phyloP scores from a whole-genome alignment of 352 stramenopile genomes.

The Globisporangium irregulare region DNA sequence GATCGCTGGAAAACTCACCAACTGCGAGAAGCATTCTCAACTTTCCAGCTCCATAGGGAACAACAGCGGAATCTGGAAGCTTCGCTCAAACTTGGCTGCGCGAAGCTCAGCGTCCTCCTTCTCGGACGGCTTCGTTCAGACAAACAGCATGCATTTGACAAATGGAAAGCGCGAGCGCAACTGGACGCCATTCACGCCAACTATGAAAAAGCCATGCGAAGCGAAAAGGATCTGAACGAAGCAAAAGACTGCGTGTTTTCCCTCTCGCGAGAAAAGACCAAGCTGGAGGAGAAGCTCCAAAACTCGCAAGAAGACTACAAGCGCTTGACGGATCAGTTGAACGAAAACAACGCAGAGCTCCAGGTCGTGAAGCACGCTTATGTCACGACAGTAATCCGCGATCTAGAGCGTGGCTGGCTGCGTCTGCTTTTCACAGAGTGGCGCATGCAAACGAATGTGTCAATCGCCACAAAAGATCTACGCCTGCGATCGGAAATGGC shows the following conservation, averaged over 20 bases:
- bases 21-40: conserved; percentile 2
- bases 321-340: conserved; percentile 38
- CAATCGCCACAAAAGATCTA: conserved; percentile 36
- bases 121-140: conserved; percentile 13
- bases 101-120: conserved; percentile 27
- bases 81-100: conserved; percentile 15
- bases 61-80: neutral
- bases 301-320: conserved; percentile 28
- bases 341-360: conserved; percentile 47
- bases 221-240: conserved; percentile 36
- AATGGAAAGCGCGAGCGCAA: conserved; percentile 28
- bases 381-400: conserved; percentile 45
- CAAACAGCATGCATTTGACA: conserved; percentile 21
- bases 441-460: conserved; percentile 35
- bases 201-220: conserved; percentile 24
- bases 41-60: neutral
- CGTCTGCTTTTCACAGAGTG: conserved; percentile 44
- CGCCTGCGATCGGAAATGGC: conserved; percentile 51
- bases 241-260: conserved; percentile 77
- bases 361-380: conserved; percentile 73
- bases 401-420: conserved; percentile 42
- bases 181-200: conserved; percentile 23
- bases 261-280: conserved; percentile 56
- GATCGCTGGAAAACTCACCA: neutral
- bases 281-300: conserved; percentile 57